Evolutionary conservation across 2,329 filamentous ascomycete genomes (phyloP).

Genomic region (Albophoma yamanashiensis): DNA sequence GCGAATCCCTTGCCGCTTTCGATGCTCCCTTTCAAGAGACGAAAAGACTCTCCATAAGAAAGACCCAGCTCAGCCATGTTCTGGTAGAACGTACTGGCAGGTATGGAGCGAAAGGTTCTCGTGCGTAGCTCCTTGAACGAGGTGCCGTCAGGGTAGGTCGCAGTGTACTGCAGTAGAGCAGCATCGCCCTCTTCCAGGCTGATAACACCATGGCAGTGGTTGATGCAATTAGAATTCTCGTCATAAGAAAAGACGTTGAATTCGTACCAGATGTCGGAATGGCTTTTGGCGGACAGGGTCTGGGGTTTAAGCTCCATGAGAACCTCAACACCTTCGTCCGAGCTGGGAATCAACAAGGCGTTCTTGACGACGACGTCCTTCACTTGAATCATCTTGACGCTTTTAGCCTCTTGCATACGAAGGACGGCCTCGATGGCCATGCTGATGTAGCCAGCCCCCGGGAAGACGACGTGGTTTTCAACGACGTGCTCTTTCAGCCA

Average conservation of each 20-base stretch:
- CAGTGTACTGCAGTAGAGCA: constrained; percentile 6
- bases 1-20: not conserved
- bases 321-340: constrained; percentile 12
- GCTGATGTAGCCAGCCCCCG: not conserved
- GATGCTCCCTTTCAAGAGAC: not conserved
- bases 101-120: not conserved
- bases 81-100: not conserved
- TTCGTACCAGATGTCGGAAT: constrained; percentile 12
- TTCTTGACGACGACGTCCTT: constrained; percentile 12
- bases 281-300: constrained; percentile 9
- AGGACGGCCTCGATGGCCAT: constrained; percentile 18
- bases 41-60: not conserved
- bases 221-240: constrained; percentile 12
- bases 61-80: not conserved
- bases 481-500: not conserved
- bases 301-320: constrained; percentile 12
- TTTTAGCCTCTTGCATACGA: constrained; percentile 6
- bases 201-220: constrained; percentile 12
- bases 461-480: not conserved
- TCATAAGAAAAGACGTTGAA: constrained; percentile 15
- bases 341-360: constrained; percentile 11
- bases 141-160: not conserved
- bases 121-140: not conserved
- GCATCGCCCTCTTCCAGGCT: constrained; percentile 8
- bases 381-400: constrained; percentile 8